Conservation (phyloP, 2,329 filamentous ascomycete species). For the Ophiocordyceps camponoti-floridani region DNA sequence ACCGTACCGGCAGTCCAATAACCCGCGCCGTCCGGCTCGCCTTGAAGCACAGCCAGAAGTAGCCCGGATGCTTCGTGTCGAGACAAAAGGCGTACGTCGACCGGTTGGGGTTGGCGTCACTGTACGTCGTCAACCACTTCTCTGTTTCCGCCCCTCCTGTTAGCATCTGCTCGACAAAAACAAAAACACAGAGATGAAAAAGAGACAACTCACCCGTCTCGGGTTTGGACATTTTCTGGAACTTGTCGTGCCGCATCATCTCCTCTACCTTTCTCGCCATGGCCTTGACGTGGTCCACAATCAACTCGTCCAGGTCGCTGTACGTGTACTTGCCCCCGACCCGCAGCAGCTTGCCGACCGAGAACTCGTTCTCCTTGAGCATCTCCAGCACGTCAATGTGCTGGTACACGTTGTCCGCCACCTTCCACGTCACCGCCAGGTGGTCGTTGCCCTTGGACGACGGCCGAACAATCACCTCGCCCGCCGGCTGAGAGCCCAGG, state of each 20-base stretch:
- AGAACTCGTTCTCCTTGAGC: conserved; percentile 94
- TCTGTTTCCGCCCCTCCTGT: conserved; percentile 32
- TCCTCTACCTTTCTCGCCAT: conserved; percentile 98
- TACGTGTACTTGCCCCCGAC: conserved; percentile 84
- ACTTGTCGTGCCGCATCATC: conserved; percentile 89
- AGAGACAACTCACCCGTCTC: conserved; percentile 56
- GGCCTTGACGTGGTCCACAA: conserved; percentile 90
- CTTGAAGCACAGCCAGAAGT: conserved; percentile 95
- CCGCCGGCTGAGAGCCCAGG: conserved; percentile 66
- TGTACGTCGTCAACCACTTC: conserved; percentile 90
- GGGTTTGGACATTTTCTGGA: conserved; percentile 60
- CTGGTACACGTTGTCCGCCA: conserved; percentile 88
- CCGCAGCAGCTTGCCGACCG: conserved; percentile 68
- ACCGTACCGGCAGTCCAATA: conserved; percentile 69
- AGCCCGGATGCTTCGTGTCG: conserved; percentile 78
- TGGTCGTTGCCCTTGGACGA: conserved; percentile 93
- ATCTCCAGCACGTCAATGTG: conserved; percentile 95
- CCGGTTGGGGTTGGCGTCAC: conserved; percentile 84
- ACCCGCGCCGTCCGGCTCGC: conserved; percentile 58
- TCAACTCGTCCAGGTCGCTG: conserved; percentile 90
- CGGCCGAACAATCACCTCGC: conserved; percentile 87
- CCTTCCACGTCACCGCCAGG: conserved; percentile 94
- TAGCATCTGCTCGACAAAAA: neutral
- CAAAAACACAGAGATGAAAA: neutral
- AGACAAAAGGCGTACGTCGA: conserved; percentile 94